Conservation (phyloP, 179 eudicot species). For the Sideroxylon spinosum region DNA sequence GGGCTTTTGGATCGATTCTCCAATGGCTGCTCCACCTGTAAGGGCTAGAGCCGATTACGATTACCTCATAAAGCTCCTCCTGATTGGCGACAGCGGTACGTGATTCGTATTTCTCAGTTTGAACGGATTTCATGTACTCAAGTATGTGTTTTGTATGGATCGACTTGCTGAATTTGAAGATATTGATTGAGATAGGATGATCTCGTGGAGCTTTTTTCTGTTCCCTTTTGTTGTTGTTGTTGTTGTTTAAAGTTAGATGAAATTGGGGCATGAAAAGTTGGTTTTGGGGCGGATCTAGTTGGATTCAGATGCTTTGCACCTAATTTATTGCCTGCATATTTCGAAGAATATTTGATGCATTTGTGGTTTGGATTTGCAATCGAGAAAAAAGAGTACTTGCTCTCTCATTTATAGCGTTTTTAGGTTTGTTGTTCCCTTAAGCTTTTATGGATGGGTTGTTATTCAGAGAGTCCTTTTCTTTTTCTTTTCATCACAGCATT, state of each 20-base stretch:
- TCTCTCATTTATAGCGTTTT: not conserved
- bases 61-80: constrained; percentile 38
- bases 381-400: not conserved
- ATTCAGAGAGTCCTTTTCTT: not conserved
- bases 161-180: constrained; percentile 4
- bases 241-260: too few species aligned
- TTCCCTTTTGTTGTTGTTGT: too few species aligned
- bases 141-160: not conserved
- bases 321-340: not conserved
- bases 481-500: not conserved
- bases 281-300: constrained; percentile 12
- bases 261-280: not conserved
- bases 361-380: not conserved
- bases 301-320: not conserved
- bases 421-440: not conserved
- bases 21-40: constrained; percentile 48
- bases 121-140: not conserved
- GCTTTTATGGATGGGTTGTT: not conserved
- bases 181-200: not conserved
- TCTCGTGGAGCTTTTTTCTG: too few species aligned
- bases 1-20: not conserved
- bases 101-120: constrained; percentile 2
- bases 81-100: constrained; percentile 44
- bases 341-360: not conserved
- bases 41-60: constrained; percentile 42